These are phyloP conservation scores for Dioscorea cayenensis DNA, from an alignment of 116 monocot genomes.

Conservation along the genomic window DNA sequence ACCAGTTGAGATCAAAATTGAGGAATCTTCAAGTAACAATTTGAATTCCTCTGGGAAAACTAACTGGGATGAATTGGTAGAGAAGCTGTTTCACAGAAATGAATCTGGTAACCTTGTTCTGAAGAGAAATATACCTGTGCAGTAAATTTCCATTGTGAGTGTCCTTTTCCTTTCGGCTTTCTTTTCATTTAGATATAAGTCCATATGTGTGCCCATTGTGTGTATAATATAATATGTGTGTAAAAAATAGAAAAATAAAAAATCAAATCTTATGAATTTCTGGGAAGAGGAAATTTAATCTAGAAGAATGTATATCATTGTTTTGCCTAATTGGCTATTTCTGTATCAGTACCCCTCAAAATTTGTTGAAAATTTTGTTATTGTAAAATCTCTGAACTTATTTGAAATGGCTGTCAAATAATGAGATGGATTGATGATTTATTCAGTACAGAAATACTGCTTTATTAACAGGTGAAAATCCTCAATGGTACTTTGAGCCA, in stretches of 20 bases:
- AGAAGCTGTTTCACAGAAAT: constrained; percentile 46
- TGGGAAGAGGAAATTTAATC: not conserved
- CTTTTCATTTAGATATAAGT: not conserved
- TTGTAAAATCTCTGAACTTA: too few relatives aligned
- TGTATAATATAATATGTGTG: too few relatives aligned
- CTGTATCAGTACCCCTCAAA: too few relatives aligned
- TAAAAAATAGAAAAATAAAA: too few relatives aligned
- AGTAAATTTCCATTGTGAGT: not conserved
- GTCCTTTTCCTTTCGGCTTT: not conserved
- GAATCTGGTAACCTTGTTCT: constrained; percentile 46
- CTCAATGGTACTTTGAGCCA: too few relatives aligned
- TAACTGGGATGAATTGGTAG: constrained; percentile 66
- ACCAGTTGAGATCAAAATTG: not conserved
- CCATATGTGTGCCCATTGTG: not conserved
- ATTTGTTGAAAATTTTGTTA: too few relatives aligned
- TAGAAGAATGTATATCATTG: not conserved
- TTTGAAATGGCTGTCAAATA: too few relatives aligned
- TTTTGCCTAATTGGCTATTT: too few relatives aligned
- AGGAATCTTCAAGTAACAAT: too few relatives aligned
- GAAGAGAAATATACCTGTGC: constrained; percentile 27
- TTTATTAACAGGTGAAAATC: too few relatives aligned
- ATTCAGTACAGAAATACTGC: too few relatives aligned
- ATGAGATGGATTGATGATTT: too few relatives aligned
- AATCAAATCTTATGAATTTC: not conserved
- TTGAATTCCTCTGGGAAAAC: constrained; percentile 1